Conservation (phyloP, 2,329 filamentous ascomycete genomes). For the Sporothrix schenckii region DNA sequence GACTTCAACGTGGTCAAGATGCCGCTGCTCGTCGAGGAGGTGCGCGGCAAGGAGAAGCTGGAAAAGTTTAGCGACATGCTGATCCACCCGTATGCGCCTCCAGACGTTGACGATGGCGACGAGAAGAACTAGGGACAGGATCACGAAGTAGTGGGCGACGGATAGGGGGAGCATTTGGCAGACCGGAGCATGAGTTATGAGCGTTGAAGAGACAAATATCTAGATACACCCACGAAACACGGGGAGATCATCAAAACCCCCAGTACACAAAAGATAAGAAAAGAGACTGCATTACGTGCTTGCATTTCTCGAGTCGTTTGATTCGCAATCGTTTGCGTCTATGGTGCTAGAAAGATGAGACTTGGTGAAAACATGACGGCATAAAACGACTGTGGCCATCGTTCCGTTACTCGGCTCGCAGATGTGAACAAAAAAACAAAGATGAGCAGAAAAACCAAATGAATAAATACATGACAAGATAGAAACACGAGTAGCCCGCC, state of each 20-base stretch:
- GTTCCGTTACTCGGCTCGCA: slow-evolving; percentile 8
- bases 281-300: background rate
- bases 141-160: background rate
- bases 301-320: background rate
- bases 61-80: slow-evolving; percentile 90
- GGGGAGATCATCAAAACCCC: background rate
- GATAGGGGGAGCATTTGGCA: no score
- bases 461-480: background rate
- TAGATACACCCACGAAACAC: slow-evolving; percentile 14
- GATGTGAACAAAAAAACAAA: background rate
- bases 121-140: slow-evolving; percentile 8
- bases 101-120: slow-evolving; percentile 41
- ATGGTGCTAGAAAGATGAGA: background rate
- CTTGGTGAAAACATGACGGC: background rate
- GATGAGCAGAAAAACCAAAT: background rate
- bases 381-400: background rate
- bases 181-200: background rate
- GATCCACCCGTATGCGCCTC: slow-evolving; percentile 73
- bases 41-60: slow-evolving; percentile 89
- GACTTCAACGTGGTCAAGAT: slow-evolving; percentile 99
- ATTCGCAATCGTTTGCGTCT: background rate
- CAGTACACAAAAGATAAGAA: background rate
- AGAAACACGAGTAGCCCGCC: slow-evolving; percentile 2
- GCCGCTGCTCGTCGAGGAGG: slow-evolving; percentile 93
- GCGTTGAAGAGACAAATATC: slow-evolving; percentile 9